Percentiles rank a stretch among this genome's conserved stretches.
phyloP scores from a whole-genome alignment of 108 stramenopile species.

The Hondaea fermentalgiana region DNA sequence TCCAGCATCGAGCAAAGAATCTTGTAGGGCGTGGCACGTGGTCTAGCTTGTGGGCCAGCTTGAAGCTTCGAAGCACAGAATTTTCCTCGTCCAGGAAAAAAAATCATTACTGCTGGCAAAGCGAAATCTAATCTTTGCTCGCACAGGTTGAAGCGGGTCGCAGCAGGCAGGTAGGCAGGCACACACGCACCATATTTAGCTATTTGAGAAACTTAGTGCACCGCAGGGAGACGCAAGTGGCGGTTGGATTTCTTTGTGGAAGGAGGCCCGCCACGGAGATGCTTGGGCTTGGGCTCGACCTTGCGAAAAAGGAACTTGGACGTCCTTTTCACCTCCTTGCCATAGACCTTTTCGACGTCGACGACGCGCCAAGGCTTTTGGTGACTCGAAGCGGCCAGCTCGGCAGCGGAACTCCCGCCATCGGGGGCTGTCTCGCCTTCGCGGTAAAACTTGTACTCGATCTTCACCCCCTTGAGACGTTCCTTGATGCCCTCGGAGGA shows the following conservation, averaged over 20 bases:
- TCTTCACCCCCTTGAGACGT: not conserved
- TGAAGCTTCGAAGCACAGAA: no score
- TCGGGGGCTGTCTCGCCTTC: not conserved
- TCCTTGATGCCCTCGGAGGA: not conserved
- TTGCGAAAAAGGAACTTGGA: not conserved
- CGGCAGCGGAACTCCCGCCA: not conserved
- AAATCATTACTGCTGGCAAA: no score
- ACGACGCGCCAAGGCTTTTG: not conserved
- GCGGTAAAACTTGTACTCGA: not conserved
- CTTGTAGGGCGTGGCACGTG: no score
- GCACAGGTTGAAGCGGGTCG: no score
- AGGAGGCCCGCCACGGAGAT: not conserved
- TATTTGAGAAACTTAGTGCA: not conserved
- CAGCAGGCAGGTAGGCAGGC: no score
- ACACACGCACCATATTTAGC: no score
- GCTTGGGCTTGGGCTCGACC: not conserved
- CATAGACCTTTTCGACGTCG: not conserved
- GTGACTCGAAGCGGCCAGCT: not conserved
- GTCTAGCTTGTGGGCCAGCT: no score
- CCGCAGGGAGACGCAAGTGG: not conserved
- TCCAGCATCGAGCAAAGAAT: no score
- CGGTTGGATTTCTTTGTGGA: not conserved
- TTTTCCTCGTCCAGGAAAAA: no score
- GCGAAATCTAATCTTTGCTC: no score
- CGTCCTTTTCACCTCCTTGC: not conserved